phyloP scores from a whole-genome alignment of 768 basidiomycete genomes.

The Trametes elegans region DNA sequence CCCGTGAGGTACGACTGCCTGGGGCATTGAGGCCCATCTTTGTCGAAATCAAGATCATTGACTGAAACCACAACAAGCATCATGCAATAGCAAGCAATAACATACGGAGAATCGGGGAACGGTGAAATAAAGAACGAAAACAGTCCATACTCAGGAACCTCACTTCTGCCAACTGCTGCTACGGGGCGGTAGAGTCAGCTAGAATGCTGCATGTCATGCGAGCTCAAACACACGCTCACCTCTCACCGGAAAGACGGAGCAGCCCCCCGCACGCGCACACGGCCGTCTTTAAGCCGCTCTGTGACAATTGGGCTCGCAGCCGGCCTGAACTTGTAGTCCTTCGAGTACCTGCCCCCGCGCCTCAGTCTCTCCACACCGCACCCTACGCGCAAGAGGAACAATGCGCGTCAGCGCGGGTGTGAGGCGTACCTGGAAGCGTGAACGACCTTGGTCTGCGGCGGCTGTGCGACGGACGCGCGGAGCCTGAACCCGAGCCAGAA shows the following conservation, averaged over 20 bases:
- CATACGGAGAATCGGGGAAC: no score
- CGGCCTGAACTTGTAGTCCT: conserved; percentile 77
- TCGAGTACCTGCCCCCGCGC: conserved; percentile 62
- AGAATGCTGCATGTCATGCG: no score
- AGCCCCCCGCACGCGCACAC: conserved; percentile 68
- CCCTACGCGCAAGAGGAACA: not conserved
- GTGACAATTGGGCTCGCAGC: conserved; percentile 85
- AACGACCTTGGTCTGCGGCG: conserved; percentile 43
- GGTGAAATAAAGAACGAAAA: no score
- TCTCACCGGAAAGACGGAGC: conserved; percentile 30
- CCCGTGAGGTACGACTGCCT: no score
- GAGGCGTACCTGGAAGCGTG: conserved; percentile 60
- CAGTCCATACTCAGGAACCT: no score
- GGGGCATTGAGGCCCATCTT: no score
- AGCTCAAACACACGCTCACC: no score
- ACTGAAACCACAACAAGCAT: no score
- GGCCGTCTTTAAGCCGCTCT: conserved; percentile 70
- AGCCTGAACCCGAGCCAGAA: conserved; percentile 40
- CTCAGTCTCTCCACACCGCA: not conserved
- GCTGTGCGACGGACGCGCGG: conserved; percentile 13
- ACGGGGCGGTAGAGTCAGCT: no score
- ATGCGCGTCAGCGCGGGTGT: not conserved
- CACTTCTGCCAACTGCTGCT: no score
- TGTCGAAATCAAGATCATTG: no score
- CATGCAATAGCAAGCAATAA: no score